Conservation (phyloP, 2,329 filamentous ascomycete genomes). For the Lecanoromycetidae sp. region DNA sequence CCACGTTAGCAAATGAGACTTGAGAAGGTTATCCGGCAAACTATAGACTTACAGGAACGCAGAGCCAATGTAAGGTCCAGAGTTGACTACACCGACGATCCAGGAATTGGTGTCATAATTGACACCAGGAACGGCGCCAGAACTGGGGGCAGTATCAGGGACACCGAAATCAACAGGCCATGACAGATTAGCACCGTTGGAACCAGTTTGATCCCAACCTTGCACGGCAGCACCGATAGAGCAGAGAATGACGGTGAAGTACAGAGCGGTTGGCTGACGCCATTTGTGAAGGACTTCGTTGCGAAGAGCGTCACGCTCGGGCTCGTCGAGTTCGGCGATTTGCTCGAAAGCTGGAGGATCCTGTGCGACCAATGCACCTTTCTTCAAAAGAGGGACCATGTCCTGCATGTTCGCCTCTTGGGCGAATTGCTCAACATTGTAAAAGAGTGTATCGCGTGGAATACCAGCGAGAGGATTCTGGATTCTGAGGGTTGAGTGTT, state of each 20-base stretch:
- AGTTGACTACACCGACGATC: constrained; percentile 56
- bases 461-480: constrained; percentile 36
- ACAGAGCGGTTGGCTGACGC: constrained; percentile 37
- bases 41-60: constrained; percentile 33
- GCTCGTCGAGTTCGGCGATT: constrained; percentile 32
- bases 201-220: constrained; percentile 43
- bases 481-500: constrained; percentile 26
- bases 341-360: constrained; percentile 35
- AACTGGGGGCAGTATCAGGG: constrained; percentile 29
- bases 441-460: constrained; percentile 27
- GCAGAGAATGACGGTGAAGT: constrained; percentile 40
- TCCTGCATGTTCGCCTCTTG: constrained; percentile 31
- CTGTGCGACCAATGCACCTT: constrained; percentile 39
- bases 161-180: constrained; percentile 39
- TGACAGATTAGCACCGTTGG: constrained; percentile 41
- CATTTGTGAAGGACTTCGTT: constrained; percentile 38
- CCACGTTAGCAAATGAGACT: constrained; percentile 12
- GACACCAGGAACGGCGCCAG: constrained; percentile 23
- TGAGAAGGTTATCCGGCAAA: background rate
- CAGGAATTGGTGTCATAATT: constrained; percentile 38
- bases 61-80: constrained; percentile 42
- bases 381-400: constrained; percentile 31
- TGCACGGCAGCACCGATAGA: constrained; percentile 43
- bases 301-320: constrained; percentile 32
- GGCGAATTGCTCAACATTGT: constrained; percentile 33